These are phyloP conservation scores for Massariosphaeria phaeospora DNA, from an alignment of 495 filamentous ascomycete genomes.

Conservation along the genomic window DNA sequence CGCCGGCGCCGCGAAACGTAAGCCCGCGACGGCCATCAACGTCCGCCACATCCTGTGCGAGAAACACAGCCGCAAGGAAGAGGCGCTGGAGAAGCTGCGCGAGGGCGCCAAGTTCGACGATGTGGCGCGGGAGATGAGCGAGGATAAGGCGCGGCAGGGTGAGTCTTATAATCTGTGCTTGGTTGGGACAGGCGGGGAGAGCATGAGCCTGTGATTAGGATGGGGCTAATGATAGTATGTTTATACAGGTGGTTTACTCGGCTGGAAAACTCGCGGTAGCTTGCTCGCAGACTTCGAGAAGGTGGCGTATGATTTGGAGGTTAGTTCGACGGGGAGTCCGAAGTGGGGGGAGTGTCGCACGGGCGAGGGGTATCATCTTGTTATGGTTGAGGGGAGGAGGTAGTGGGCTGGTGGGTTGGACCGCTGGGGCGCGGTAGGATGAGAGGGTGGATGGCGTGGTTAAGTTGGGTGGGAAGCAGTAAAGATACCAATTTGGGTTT, in stretches of 20 bases:
- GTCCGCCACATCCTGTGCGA: slow-evolving; percentile 89
- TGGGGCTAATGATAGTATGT: slow-evolving; percentile 6
- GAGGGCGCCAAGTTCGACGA: slow-evolving; percentile 80
- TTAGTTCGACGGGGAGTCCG: slow-evolving; percentile 69
- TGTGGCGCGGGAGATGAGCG: slow-evolving; percentile 79
- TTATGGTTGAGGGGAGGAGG: slow-evolving; percentile 78
- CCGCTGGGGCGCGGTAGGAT: background rate
- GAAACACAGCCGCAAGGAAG: slow-evolving; percentile 84
- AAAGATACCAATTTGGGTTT: background rate
- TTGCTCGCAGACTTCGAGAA: slow-evolving; percentile 73
- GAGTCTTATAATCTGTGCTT: slow-evolving; percentile 9
- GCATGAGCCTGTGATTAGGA: background rate
- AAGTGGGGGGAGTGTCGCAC: slow-evolving; percentile 80
- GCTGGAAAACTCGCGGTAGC: slow-evolving; percentile 74
- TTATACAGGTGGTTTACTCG: slow-evolving; percentile 65
- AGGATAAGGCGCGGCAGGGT: slow-evolving; percentile 86
- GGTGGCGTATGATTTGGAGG: slow-evolving; percentile 71
- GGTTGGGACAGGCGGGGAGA: background rate
- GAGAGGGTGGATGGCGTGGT: background rate
- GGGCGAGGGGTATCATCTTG: slow-evolving; percentile 83
- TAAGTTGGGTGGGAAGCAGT: background rate
- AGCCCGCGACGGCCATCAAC: slow-evolving; percentile 74
- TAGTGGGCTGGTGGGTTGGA: slow-evolving; percentile 35
- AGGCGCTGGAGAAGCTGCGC: slow-evolving; percentile 71
- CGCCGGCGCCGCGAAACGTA: no score